Evolutionary conservation across 306 rosid genomes (phyloP), one percentile per base, ranked within the genome.

Genomic region (Begonia masoniana): DNA sequence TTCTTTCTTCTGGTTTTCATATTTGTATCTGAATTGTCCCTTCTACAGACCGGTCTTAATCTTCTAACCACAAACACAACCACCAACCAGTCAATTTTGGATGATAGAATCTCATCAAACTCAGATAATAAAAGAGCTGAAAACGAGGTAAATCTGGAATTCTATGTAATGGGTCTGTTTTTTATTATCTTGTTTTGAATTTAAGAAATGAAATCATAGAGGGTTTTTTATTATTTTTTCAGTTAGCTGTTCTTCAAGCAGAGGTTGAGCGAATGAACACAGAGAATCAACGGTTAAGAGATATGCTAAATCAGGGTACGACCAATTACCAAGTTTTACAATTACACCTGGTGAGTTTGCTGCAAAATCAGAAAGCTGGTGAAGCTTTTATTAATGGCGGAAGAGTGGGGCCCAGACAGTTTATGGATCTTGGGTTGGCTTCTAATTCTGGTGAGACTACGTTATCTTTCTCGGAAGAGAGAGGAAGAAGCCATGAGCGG

Each of bases 361-460:
- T 63, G 71, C 72, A 71, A 42, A 62, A 16, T 15, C 75, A 62
- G 41, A 77, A 77, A 67, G 64, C 52, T 0, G 73, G 58, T 31
- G 11, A 70, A 50, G 7, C 50, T 13, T 13, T 7, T 52, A 8
- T 10, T 5, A 15, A 24, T 9, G 2, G 43, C 26, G 12, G 66
- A 17, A 2, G 66, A 6, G 2, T 4, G 16, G 9, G 62, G 23
- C 15, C n/a, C 49, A 69, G 88, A 51, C 70, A 75, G 53, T 71
- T 79, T 49, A 78, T 76, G 65, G 88, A 85, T 78, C 91, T 85
- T 26, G 83, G 82, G 3, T 55, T 81, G 16, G 83, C 85, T 10
- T 15, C 68, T 10, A 72, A 72, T 5, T 31, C 39, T 31, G 39
- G 39, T 31, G 39, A 31, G 39, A 5, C 39, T 31, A 5, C 9